Evolutionary conservation across 371 early-diverging fungal species (phyloP).

Genomic region (Caulochytrium protostelioides): DNA sequence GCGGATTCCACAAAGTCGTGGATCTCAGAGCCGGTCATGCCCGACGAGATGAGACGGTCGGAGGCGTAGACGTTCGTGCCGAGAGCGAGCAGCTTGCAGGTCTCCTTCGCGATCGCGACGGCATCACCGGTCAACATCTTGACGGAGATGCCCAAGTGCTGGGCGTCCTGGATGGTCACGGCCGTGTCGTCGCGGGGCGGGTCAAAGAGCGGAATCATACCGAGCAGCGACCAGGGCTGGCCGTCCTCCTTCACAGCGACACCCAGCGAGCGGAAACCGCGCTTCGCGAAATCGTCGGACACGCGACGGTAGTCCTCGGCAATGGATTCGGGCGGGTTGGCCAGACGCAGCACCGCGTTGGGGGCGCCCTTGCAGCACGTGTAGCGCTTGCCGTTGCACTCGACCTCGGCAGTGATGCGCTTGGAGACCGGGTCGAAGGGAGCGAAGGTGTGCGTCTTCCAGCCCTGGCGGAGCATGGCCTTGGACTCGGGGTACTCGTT

Average conservation of each 20-base stretch:
- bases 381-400: constrained; percentile 2
- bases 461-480: constrained; percentile 2
- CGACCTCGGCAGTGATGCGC: constrained; percentile 5
- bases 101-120: not conserved
- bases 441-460: constrained; percentile 2
- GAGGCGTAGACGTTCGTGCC: constrained; percentile 6
- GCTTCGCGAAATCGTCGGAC: constrained; percentile 4
- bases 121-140: constrained; percentile 3
- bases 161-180: not conserved
- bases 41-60: constrained; percentile 2
- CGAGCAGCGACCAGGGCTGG: constrained; percentile 2
- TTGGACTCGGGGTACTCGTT: constrained; percentile 1
- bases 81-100: constrained; percentile 1
- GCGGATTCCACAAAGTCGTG: constrained; percentile 6
- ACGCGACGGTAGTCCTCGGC: constrained; percentile 1
- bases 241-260: constrained; percentile 6
- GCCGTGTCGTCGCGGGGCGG: constrained; percentile 2
- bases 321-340: constrained; percentile 1
- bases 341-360: constrained; percentile 3
- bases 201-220: not conserved
- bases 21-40: constrained; percentile 3
- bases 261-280: constrained; percentile 7
- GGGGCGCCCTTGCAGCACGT: constrained; percentile 6
- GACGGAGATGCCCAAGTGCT: not conserved
- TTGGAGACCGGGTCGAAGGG: constrained; percentile 9